A percentile compares a stretch with the other conserved stretches of the same genome.
phyloP scores from a whole-genome alignment of 176 grass and related monocot species.

The Themeda triandra region DNA sequence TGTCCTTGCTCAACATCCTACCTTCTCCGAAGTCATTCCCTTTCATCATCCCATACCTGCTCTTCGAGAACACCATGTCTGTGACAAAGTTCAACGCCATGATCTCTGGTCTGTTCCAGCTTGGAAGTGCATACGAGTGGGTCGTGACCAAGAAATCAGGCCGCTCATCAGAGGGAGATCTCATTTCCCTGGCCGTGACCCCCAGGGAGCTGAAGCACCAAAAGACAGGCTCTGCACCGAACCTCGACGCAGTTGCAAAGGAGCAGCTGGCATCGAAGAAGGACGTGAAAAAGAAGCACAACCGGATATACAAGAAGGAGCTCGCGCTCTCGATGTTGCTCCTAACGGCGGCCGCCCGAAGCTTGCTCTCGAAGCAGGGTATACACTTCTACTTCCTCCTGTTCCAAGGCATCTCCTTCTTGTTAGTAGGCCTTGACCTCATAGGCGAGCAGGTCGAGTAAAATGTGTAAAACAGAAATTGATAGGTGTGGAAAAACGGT shows the following conservation, averaged over 20 bases:
- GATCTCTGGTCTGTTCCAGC: constrained; percentile 94
- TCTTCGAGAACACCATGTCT: constrained; percentile 99
- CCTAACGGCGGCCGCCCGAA: constrained; percentile 74
- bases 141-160: constrained; percentile 97
- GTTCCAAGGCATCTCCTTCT: constrained; percentile 95
- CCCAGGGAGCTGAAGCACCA: constrained; percentile 45
- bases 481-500: constrained; percentile 23
- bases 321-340: constrained; percentile 80
- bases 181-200: constrained; percentile 55
- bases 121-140: constrained; percentile 91
- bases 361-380: constrained; percentile 89
- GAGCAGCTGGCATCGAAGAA: constrained; percentile 36
- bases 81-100: constrained; percentile 99
- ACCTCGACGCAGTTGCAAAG: constrained; percentile 50
- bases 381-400: constrained; percentile 99
- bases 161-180: constrained; percentile 81
- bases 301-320: constrained; percentile 97
- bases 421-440: constrained; percentile 94
- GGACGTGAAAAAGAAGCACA: constrained; percentile 76
- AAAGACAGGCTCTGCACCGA: constrained; percentile 48
- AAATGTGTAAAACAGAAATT: constrained; percentile 33
- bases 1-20: constrained; percentile 89
- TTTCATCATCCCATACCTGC: constrained; percentile 94
- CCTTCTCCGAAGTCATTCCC: constrained; percentile 83
- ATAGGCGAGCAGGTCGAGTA: constrained; percentile 95